Evolutionary conservation across 2,329 filamentous ascomycete species (phyloP).

Genomic region (Verticillium isaacii): DNA sequence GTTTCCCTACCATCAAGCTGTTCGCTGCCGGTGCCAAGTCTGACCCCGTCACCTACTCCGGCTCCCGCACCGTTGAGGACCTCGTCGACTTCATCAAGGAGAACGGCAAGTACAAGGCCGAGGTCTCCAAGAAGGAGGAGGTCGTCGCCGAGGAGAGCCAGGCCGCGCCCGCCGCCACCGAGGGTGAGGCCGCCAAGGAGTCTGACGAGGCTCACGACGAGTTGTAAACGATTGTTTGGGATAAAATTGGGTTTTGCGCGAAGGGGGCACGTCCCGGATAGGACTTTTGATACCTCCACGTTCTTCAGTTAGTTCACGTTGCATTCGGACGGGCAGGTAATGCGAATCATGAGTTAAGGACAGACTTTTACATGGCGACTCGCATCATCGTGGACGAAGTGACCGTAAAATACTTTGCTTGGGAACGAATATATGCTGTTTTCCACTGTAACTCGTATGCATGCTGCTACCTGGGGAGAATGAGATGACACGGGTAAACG

Average conservation of each 20-base stretch:
- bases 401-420: neutral
- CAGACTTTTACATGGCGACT: neutral
- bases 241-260: slow-evolving; percentile 9
- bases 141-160: slow-evolving; percentile 48
- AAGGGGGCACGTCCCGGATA: slow-evolving; percentile 10
- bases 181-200: slow-evolving; percentile 40
- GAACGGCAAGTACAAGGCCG: slow-evolving; percentile 85
- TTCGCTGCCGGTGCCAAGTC: slow-evolving; percentile 88
- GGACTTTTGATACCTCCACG: slow-evolving; percentile 17
- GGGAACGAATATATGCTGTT: neutral
- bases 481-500: neutral
- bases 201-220: slow-evolving; percentile 58
- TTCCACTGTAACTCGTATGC: neutral
- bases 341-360: slow-evolving; percentile 4
- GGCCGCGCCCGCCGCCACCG: slow-evolving; percentile 46
- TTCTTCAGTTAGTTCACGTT: slow-evolving; percentile 3
- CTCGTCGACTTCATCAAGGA: slow-evolving; percentile 89
- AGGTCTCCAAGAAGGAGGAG: slow-evolving; percentile 53
- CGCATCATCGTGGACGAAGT: neutral
- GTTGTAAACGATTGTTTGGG: slow-evolving; percentile 52
- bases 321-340: slow-evolving; percentile 1
- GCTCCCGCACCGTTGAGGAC: slow-evolving; percentile 85
- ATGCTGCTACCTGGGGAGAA: neutral
- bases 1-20: slow-evolving; percentile 99
- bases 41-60: slow-evolving; percentile 79